Evolutionary conservation across 2,329 filamentous ascomycete species (phyloP).

Genomic region (Stemphylium lycopersici): DNA sequence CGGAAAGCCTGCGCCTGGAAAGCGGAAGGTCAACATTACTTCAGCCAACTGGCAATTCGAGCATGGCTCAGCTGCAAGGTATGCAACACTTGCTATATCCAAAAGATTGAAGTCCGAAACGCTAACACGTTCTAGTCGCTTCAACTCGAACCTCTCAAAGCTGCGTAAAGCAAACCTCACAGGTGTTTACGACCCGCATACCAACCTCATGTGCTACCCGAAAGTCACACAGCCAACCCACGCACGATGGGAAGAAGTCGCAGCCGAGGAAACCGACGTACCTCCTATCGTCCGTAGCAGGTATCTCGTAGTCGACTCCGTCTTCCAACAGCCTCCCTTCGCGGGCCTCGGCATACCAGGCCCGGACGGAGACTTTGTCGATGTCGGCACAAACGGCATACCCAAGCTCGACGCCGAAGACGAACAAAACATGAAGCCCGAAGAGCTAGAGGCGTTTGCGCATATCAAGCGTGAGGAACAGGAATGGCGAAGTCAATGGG

Average conservation of each 20-base stretch:
- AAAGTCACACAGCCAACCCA: conserved; percentile 88
- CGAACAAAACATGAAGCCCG: conserved; percentile 67
- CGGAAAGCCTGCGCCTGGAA: conserved; percentile 75
- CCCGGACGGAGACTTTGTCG: conserved; percentile 58
- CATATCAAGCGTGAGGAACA: conserved; percentile 68
- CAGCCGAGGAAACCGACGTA: conserved; percentile 52
- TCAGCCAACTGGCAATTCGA: conserved; percentile 97
- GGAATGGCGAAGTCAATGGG: conserved; percentile 78
- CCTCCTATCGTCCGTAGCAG: conserved; percentile 65
- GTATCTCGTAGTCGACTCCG: conserved; percentile 67
- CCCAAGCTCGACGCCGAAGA: conserved; percentile 69
- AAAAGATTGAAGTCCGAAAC: conserved; percentile 1
- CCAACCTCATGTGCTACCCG: conserved; percentile 88
- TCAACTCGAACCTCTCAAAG: conserved; percentile 76
- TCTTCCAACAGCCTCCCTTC: conserved; percentile 63
- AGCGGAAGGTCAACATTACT: conserved; percentile 85
- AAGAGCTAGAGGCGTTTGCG: conserved; percentile 76
- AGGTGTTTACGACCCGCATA: conserved; percentile 92
- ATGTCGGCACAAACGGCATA: conserved; percentile 62
- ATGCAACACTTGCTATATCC: conserved; percentile 36
- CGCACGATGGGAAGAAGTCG: conserved; percentile 77
- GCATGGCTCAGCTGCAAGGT: conserved; percentile 91
- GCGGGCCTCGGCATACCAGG: conserved; percentile 66
- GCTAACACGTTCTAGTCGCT: conserved; percentile 65
- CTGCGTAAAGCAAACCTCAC: conserved; percentile 71